Base-by-base conservation (phyloP, 192 early-diverging fungal species). In the Diversispora epigaea region DNA sequence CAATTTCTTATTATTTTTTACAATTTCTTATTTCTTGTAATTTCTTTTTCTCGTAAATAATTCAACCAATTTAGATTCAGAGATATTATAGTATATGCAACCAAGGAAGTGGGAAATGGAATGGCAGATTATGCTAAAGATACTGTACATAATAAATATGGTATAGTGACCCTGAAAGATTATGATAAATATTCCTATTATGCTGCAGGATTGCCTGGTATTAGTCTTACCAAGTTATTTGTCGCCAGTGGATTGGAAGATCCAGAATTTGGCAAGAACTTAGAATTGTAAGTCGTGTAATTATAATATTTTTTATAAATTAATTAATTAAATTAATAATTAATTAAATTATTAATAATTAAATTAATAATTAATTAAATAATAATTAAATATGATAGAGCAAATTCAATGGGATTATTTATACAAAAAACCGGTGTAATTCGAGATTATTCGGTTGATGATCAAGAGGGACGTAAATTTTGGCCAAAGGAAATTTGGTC, bases 101-200 rank as follows among this genome's bases (percentile, higher is more conserved):
- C 93, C 50, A 86, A 91, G 72, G 80, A 87, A 44, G 98, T 99
- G 98, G 96, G 95, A 21, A 78, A 91, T 19, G 98, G 98, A 0
- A 98, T 99, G 96, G 92, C 95, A 54, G 92, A 95, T 64, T 95
- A 90, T 85, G 89, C 87, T 43, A 83, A 76, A 25, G 77, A 82
- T 55, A 80, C 86, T 32, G 82, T 86, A 22, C 82, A 82, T 32
- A 70, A 80, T 25, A 81, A 80, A 52, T 78, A 79, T 32, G 75
- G 75, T 10, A 87, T 94, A 15, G 80, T 82, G 6, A 95, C 92
- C 17, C 80, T 90, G 47, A 91, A 88, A 41, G 94, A 98, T 81
- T 99, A 94, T 86, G 91, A 99, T 81, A 88, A 95, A 63, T 99
- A 99, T 85, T 97, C 94, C 70, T 92, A 98, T 80, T 98, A 97